Evolutionary conservation across 2,329 filamentous ascomycete genomes (phyloP).

Genomic region (Pestalotiopsis sp.): DNA sequence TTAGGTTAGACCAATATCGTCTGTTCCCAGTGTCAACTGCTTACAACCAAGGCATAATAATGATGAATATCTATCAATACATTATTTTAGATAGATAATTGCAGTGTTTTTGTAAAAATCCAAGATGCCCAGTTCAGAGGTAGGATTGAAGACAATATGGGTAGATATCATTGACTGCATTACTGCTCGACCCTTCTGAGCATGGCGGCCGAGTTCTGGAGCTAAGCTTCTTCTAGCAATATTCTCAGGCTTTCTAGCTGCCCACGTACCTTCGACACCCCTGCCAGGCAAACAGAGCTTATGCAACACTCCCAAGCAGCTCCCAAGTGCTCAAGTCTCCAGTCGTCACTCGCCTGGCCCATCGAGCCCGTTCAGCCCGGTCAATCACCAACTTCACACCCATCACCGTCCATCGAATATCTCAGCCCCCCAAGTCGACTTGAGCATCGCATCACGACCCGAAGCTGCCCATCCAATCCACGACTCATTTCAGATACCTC

Average conservation of each 20-base stretch:
- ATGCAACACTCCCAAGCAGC: conserved; percentile 10
- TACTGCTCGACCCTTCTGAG: not conserved
- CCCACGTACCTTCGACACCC: not conserved
- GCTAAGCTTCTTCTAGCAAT: conserved; percentile 5
- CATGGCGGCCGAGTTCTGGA: not conserved
- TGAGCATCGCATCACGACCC: not conserved
- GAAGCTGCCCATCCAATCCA: not conserved
- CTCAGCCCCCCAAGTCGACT: not conserved
- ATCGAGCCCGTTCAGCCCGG: conserved; percentile 5
- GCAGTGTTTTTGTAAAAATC: too few relatives aligned
- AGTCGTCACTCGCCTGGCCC: not conserved
- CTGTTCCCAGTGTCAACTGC: too few relatives aligned
- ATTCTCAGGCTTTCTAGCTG: not conserved
- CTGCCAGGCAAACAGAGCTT: conserved; percentile 15
- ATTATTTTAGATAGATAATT: not conserved
- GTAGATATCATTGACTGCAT: not conserved
- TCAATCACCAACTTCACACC: conserved; percentile 3
- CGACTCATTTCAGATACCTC: conserved; percentile 26
- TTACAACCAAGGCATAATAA: not conserved
- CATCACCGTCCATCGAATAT: not conserved
- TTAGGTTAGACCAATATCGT: not conserved
- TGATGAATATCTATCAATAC: not conserved
- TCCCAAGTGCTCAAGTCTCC: not conserved
- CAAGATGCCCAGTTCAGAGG: not conserved
- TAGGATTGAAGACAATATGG: not conserved